Percentiles rank a stretch among this genome's conserved stretches.
Evolutionary conservation across 31 red algal species (phyloP).

Genomic region (Pterothamnion heteromorphum): DNA sequence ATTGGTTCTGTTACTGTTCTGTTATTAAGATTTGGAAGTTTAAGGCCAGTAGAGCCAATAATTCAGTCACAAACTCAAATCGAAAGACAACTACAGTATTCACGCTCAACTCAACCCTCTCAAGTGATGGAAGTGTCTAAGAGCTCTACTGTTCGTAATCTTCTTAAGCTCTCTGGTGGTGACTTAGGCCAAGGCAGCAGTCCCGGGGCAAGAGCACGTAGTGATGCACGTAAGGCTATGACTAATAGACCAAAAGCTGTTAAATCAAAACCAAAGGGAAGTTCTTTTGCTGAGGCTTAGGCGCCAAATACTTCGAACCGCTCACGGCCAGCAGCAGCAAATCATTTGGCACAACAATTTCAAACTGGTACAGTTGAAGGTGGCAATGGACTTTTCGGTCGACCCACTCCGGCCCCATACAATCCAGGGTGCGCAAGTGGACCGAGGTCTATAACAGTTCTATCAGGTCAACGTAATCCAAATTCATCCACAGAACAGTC

Average conservation of each 20-base stretch:
- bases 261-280: constrained; percentile 31
- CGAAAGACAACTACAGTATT: constrained; percentile 37
- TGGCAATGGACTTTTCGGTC: too few relatives aligned
- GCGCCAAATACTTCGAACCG: constrained; percentile 35
- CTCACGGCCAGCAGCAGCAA: constrained; percentile 40
- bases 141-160: constrained; percentile 29
- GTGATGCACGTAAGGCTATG: constrained; percentile 32
- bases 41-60: too few relatives aligned
- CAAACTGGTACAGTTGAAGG: too few relatives aligned
- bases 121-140: constrained; percentile 37
- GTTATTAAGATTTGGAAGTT: too few relatives aligned
- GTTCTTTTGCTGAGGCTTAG: constrained; percentile 32
- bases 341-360: too few relatives aligned
- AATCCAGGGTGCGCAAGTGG: too few relatives aligned
- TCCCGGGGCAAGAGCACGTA: constrained; percentile 40
- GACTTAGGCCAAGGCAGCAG: constrained; percentile 31
- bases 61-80: constrained; percentile 37
- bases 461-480: too few relatives aligned
- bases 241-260: constrained; percentile 37
- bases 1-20: too few relatives aligned
- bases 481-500: too few relatives aligned
- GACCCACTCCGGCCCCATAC: too few relatives aligned
- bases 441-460: too few relatives aligned
- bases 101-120: constrained; percentile 35
- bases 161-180: constrained; percentile 40